Evolutionary conservation across 148 eudicot species (phyloP), one percentile per base, ranked within the genome.

Genomic region (Agrostemma githago): DNA sequence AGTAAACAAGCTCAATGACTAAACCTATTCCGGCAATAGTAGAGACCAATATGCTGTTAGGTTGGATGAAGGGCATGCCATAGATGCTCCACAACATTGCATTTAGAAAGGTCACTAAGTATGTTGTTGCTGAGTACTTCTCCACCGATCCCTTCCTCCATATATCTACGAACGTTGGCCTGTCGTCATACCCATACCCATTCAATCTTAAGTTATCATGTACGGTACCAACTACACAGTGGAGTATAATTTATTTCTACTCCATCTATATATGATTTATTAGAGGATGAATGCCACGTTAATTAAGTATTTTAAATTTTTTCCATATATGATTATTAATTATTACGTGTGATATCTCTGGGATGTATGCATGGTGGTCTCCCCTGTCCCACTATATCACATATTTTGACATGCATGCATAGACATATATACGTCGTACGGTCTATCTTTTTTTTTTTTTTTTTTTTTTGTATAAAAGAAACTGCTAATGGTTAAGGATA

Each of bases 101-200:
- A 74, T 93, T 93, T 21, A 93, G 16, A 41, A 91, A 82, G 6
- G 97, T 88, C 0, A 86, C 91, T 0, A 88, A 65, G 78, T 93
- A 93, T 51, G 97, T 90, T 12, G 84, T 76, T 15, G 97, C 69
- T 3, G 98, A 93, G 86, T 79, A 93, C 69, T 88, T 85, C 43
- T 91, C 97, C 59, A 93, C 98, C 1, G 97, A 84, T 16, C 86
- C 86, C 72, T 84, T 93, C 81, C 86, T 89, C 83, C 92, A 89
- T 87, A 93, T 93, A 6, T 73, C 48, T 34, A 77, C 19, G 70
- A 90, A 90, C 44, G 96, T 90, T 59, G 92, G 96, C 90, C 96
- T 90, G 80, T 39, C 1, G 34, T 26, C 34, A 26, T 26, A 26
- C 34, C 34, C 34, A 26, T 26, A 26, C 34, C 34, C 34, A 26